Percentiles rank a stretch among this genome's conserved stretches.
Conservation (phyloP, 768 basidiomycete species). For the Rhodocollybia butyracea region DNA sequence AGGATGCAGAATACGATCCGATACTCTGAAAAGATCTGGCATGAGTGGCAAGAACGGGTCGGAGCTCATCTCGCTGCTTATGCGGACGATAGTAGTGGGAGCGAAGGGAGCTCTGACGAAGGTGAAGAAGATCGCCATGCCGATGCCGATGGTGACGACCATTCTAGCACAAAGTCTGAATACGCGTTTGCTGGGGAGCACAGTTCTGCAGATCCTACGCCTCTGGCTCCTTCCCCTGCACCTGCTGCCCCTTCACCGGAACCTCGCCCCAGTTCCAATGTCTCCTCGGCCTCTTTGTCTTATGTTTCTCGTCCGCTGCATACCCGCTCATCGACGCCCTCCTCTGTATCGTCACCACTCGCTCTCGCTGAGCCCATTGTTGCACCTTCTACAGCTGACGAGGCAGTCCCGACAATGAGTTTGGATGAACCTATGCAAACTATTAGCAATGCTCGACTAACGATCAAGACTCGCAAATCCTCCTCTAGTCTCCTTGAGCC, state of each 20-base stretch:
- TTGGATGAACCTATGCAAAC: conserved; percentile 47
- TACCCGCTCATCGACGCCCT: conserved; percentile 84
- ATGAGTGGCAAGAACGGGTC: conserved; percentile 94
- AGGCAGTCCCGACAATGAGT: conserved; percentile 61
- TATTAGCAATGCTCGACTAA: conserved; percentile 24
- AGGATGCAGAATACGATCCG: conserved; percentile 96
- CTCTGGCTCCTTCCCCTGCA: conserved; percentile 50
- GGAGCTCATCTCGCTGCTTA: conserved; percentile 60
- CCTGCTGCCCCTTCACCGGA: conserved; percentile 56
- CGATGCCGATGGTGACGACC: conserved; percentile 40
- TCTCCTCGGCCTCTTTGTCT: conserved; percentile 18
- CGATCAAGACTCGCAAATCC: conserved; percentile 64
- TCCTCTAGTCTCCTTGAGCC: conserved; percentile 62
- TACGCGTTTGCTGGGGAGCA: conserved; percentile 51
- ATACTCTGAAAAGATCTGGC: conserved; percentile 95
- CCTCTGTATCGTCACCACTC: conserved; percentile 83
- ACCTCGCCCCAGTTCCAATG: conserved; percentile 17
- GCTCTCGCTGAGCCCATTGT: conserved; percentile 84
- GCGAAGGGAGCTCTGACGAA: conserved; percentile 36
- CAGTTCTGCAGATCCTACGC: conserved; percentile 28
- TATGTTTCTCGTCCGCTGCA: conserved; percentile 44
- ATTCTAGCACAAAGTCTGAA: conserved; percentile 63
- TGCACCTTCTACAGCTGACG: conserved; percentile 59
- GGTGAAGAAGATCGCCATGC: conserved; percentile 36
- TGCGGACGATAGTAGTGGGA: conserved; percentile 48